Evolutionary conservation across 2,329 filamentous ascomycete genomes (phyloP), one percentile per base, ranked within the genome.

Genomic region (Metarhizium humberi): DNA sequence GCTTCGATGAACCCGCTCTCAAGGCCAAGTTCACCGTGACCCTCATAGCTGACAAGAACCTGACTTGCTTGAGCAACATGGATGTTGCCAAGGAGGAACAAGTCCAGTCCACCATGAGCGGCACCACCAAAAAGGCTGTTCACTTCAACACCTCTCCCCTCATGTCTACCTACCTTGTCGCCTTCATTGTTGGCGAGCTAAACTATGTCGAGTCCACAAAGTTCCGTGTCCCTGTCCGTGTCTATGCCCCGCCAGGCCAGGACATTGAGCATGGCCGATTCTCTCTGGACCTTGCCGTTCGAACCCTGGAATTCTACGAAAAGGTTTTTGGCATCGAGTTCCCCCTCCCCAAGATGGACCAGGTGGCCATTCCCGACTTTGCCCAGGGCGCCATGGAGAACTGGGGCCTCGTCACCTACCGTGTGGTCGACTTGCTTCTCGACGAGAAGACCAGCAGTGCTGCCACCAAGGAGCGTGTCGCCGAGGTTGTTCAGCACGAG

Each of bases 301-400:
- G 85, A 71, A 96, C 92, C 1, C 79, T 97, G 36, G 88, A 85
- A 32, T 97, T 96, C 71, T 97, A 97, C 74, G 92, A 97, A 72
- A 90, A 95, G 74, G 88, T 60, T 29, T 61, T 61, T 18, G 88
- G 88, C 64, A 92, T 85, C 68, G 78, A 87, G 29, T 96, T 92
- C 69, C 63, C 63, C 11, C 56, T 65, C 16, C 60, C 62, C 43
- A 65, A 65, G 55, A 63, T 65, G 62, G 63, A 65, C 51, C 94
- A 95, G 87, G 86, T 95, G 63, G 92, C 92, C 48, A 92, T 97
- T 66, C 92, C 92, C 16, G 92, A 97, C 69, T 97, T 97, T 69
- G 90, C 90, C 52, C 90, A 91, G 51, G 92, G 92, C 59, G 92
- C 92, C 57, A 96, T 97, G 92, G 92, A 97, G 78, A 97, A 97